Percentiles rank a stretch among this genome's conserved stretches.
These are phyloP conservation scores for Fallopia convolvulus DNA, from an alignment of 148 eudicot genomes.

Conservation along the genomic window DNA sequence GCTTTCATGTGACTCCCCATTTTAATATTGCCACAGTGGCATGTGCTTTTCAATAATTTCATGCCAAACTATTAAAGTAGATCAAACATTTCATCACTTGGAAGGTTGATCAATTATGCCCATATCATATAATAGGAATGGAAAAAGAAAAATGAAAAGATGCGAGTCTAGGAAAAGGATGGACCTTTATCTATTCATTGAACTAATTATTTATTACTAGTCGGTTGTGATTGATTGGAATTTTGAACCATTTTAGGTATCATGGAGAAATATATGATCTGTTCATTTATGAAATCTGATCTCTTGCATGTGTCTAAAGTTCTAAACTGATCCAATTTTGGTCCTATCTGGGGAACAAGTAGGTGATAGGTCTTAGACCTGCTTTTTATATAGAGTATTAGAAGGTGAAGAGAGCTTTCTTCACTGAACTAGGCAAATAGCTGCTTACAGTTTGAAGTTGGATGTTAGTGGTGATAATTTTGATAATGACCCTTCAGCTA, in stretches of 20 bases:
- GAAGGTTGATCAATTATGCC: background rate
- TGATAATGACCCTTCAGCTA: conserved; percentile 6
- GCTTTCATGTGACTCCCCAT: conserved; percentile 4
- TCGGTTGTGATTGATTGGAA: background rate
- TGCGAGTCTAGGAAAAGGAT: background rate
- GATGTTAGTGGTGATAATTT: background rate
- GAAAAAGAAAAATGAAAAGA: background rate
- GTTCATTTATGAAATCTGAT: background rate
- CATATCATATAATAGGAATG: background rate
- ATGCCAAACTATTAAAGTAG: background rate
- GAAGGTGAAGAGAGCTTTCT: background rate
- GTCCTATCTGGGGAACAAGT: background rate
- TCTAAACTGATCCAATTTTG: background rate
- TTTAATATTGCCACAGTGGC: background rate
- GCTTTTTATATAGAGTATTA: background rate
- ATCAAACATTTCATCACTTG: conserved; percentile 2
- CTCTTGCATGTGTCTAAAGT: background rate
- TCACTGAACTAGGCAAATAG: background rate
- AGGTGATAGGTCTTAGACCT: background rate
- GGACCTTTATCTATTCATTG: background rate
- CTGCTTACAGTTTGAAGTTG: background rate
- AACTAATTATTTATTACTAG: background rate
- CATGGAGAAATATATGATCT: background rate
- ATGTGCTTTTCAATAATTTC: conserved; percentile 11
- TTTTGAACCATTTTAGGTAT: background rate